Percentiles rank a stretch among this genome's conserved stretches.
These are phyloP conservation scores for Xylariaceae sp. DNA, from an alignment of 2,329 filamentous ascomycete species.

Conservation along the genomic window DNA sequence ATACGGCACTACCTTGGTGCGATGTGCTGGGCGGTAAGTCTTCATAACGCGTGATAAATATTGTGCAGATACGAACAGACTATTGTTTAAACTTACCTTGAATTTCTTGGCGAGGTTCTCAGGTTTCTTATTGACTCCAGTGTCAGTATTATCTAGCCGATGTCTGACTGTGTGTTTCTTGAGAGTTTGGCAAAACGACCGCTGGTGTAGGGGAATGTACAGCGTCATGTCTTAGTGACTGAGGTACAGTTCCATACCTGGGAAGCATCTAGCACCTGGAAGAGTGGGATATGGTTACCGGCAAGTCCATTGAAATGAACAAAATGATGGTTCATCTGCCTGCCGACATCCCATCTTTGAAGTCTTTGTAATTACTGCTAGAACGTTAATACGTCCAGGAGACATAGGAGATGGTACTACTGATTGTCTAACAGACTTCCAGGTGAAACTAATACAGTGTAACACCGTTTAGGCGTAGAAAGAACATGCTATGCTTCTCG, in stretches of 20 bases:
- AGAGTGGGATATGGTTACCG: not conserved
- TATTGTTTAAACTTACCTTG: not conserved
- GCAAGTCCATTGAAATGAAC: constrained; percentile 1
- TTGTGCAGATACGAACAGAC: not conserved
- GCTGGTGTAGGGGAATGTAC: constrained; percentile 4
- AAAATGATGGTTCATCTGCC: not conserved
- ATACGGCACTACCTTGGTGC: not conserved
- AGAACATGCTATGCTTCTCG: no score
- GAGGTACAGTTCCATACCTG: not conserved
- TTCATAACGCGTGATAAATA: not conserved
- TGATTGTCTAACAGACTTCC: not conserved
- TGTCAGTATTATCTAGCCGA: not conserved
- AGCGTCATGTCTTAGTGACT: not conserved
- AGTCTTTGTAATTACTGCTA: not conserved
- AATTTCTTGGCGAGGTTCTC: not conserved
- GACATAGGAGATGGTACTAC: no score
- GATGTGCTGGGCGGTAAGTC: not conserved
- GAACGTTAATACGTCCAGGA: not conserved
- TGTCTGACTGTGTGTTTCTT: not conserved
- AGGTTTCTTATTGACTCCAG: not conserved
- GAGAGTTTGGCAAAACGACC: not conserved
- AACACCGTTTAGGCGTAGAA: no score
- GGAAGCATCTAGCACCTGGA: not conserved
- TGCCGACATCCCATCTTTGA: constrained; percentile 1
- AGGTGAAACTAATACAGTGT: no score